Percentiles rank a stretch among this genome's conserved stretches.
Conservation (phyloP, 768 basidiomycete genomes). For the Boletellus ananas region DNA sequence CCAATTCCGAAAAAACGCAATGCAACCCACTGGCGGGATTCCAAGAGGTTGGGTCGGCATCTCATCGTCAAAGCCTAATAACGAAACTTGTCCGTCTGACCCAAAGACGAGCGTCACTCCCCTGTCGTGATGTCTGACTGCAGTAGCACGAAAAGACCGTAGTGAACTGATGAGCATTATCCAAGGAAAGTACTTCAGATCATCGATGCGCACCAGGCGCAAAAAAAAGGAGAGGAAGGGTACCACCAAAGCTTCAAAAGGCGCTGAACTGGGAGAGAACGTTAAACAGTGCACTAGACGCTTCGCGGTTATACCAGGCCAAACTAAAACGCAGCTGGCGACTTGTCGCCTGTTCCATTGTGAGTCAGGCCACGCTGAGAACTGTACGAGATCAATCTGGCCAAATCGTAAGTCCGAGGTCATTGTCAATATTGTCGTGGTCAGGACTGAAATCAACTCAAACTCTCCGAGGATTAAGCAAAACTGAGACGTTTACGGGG, state of each 20-base stretch:
- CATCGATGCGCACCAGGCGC: slow-evolving; percentile 32
- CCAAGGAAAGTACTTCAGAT: slow-evolving; percentile 7
- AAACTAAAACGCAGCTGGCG: not conserved
- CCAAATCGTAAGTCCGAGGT: not conserved
- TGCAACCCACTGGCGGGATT: slow-evolving; percentile 3
- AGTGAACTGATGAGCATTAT: slow-evolving; percentile 19
- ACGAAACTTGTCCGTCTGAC: slow-evolving; percentile 26
- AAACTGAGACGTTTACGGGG: not conserved
- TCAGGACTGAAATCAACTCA: slow-evolving; percentile 3
- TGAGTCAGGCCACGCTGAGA: slow-evolving; percentile 10
- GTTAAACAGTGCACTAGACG: slow-evolving; percentile 3
- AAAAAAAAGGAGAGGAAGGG: slow-evolving; percentile 6
- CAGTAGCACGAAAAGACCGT: slow-evolving; percentile 6
- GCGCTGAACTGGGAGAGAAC: not conserved
- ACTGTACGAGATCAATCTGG: slow-evolving; percentile 5
- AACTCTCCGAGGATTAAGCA: not conserved
- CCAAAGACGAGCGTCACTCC: slow-evolving; percentile 26
- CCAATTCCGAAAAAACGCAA: not conserved
- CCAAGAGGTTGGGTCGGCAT: not conserved
- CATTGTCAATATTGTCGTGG: not conserved
- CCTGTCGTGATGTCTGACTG: slow-evolving; percentile 15
- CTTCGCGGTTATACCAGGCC: not conserved
- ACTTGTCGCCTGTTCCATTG: not conserved
- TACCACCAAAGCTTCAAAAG: slow-evolving; percentile 17
- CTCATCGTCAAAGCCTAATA: slow-evolving; percentile 17